Percentiles rank a stretch among this genome's conserved stretches.
These are phyloP conservation scores for Setaria italica DNA, from an alignment of 202 grass and related monocot genomes.

Conservation along the genomic window DNA sequence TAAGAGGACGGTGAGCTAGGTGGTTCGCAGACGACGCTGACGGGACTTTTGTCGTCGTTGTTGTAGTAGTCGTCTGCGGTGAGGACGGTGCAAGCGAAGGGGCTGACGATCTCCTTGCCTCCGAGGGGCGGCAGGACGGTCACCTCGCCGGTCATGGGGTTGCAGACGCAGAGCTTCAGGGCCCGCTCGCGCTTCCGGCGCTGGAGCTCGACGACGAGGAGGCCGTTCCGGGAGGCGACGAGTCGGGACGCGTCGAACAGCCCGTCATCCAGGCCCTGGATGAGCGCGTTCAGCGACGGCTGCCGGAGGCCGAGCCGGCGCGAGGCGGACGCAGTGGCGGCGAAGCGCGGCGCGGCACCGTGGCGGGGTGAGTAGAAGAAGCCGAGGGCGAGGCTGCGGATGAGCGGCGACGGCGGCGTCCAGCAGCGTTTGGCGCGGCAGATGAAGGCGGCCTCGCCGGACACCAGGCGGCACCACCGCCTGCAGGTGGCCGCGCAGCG, in stretches of 20 bases:
- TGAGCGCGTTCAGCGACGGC: neutral
- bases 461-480: slow-evolving; percentile 1
- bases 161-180: neutral
- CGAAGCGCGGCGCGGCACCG: neutral
- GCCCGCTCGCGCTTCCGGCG: neutral
- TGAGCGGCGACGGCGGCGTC: neutral
- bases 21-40: neutral
- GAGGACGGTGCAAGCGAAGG: neutral
- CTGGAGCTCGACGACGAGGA: neutral
- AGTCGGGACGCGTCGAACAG: neutral
- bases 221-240: neutral
- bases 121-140: neutral
- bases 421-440: neutral
- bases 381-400: neutral
- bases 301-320: neutral
- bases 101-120: neutral
- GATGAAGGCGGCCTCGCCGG: slow-evolving; percentile 3
- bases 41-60: neutral
- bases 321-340: neutral
- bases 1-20: neutral
- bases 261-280: neutral
- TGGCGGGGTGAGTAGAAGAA: neutral
- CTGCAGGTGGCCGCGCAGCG: slow-evolving; percentile 4
- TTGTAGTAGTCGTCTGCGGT: neutral
- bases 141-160: neutral